Conservation (phyloP, 2,329 filamentous ascomycete species). For the Tolypocladium endophyticum region DNA sequence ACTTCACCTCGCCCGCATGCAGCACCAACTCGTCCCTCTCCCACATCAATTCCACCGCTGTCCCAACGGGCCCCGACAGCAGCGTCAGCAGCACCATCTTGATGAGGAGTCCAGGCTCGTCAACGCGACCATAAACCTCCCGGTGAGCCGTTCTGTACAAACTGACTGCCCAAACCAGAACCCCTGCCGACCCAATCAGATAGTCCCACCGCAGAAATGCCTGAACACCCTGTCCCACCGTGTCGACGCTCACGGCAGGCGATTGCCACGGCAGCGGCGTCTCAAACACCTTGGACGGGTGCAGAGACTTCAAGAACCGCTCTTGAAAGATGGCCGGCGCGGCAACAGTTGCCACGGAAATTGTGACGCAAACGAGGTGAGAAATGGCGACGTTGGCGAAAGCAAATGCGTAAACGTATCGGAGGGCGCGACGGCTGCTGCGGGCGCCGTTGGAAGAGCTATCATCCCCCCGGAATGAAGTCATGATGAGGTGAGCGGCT, state of each 20-base stretch:
- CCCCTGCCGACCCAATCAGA: slow-evolving; percentile 5
- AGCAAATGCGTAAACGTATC: neutral
- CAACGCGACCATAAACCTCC: neutral
- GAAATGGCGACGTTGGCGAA: neutral
- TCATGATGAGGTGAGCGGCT: neutral
- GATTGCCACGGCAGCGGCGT: slow-evolving; percentile 6
- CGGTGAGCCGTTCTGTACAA: slow-evolving; percentile 3
- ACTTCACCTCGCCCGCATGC: neutral
- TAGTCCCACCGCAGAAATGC: slow-evolving; percentile 10
- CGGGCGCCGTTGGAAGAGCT: neutral
- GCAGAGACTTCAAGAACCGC: slow-evolving; percentile 3
- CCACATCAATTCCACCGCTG: slow-evolving; percentile 11
- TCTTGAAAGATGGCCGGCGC: slow-evolving; percentile 4
- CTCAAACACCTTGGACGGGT: slow-evolving; percentile 7
- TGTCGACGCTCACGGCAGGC: slow-evolving; percentile 4
- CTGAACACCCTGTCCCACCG: slow-evolving; percentile 8
- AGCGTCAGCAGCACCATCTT: slow-evolving; percentile 4
- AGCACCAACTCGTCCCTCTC: slow-evolving; percentile 6
- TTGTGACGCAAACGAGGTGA: neutral
- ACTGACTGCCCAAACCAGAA: slow-evolving; percentile 8
- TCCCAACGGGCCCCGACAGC: slow-evolving; percentile 6
- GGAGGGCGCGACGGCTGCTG: neutral
- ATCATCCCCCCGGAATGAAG: neutral
- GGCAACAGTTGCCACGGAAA: neutral
- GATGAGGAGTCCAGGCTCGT: neutral